Evolutionary conservation across 2,329 filamentous ascomycete species (phyloP), one percentile per base, ranked within the genome.

Genomic region (Sporothrix luriei): DNA sequence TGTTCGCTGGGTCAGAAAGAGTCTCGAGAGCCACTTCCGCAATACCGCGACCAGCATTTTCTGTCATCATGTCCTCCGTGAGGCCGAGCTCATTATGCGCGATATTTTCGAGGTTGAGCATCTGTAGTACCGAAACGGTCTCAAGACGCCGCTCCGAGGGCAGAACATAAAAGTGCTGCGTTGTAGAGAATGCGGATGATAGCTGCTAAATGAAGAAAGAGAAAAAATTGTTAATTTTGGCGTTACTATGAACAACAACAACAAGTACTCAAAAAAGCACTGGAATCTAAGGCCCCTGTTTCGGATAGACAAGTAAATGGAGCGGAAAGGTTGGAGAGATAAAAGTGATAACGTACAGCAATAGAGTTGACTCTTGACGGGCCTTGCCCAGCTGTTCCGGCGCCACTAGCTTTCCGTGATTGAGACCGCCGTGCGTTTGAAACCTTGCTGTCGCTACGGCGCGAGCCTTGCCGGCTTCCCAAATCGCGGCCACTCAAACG

Each of bases 71-170:
- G 68, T 95, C 92, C 77, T 97, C 93, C 0, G 90, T 91, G 61
- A 98, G 84, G 5, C 93, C 93, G 70, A 96, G 87, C 74, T 97
- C 93, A 54, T 92, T 90, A 71, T 93, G 90, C 0, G 94, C 93
- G 69, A 96, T 91, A 75, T 95, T 94, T 79, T 98, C 95, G 1
- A 98, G 87, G 72, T 95, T 94, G 38, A 97, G 86, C 87, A 97
- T 95, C 76, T 97, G 93, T 51, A 95, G 82, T 6, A 94, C 85
- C 21, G 88, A 90, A 40, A 90, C 86, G 5, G 87, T 82, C 74
- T 90, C 88, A 38, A 89, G 80, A 14, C 84, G 85, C 48, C 85
- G 84, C 74, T 85, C 84, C 1, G 86, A 86, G 10, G 82, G 83
- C 21, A 84, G 75, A 46, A 86, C 78, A 74, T 86, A 88, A 66